phyloP scores from a whole-genome alignment of 31 red algal genomes.

The Bonnemaisonia californica region DNA sequence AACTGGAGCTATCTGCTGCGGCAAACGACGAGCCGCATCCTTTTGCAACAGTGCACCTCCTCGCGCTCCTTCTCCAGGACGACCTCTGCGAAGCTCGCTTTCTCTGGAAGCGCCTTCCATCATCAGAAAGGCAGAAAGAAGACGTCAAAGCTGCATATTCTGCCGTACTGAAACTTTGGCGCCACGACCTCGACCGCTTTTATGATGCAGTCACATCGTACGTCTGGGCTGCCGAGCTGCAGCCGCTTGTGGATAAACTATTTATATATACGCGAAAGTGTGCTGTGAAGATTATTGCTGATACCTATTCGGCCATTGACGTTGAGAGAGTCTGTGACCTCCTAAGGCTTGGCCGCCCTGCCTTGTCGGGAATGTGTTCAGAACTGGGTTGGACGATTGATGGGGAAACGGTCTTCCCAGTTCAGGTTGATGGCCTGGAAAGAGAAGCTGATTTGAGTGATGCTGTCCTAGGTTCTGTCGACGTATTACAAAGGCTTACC shows the following conservation, averaged over 20 bases:
- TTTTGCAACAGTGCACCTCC: slow-evolving; percentile 25
- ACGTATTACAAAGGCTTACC: neutral
- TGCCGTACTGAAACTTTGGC: slow-evolving; percentile 19
- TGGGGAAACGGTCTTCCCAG: neutral
- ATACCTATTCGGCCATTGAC: slow-evolving; percentile 19
- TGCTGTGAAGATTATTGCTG: neutral
- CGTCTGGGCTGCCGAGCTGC: slow-evolving; percentile 13
- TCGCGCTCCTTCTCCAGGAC: slow-evolving; percentile 24
- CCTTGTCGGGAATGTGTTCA: neutral
- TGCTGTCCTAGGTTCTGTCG: neutral
- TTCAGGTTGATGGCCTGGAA: neutral
- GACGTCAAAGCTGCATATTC: slow-evolving; percentile 28
- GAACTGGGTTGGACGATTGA: neutral
- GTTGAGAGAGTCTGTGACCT: neutral
- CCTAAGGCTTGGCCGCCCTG: slow-evolving; percentile 16
- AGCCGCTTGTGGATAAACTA: slow-evolving; percentile 33
- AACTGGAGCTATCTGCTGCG: slow-evolving; percentile 29
- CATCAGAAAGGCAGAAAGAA: slow-evolving; percentile 2
- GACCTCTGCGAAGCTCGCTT: slow-evolving; percentile 62
- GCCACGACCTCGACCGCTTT: slow-evolving; percentile 11
- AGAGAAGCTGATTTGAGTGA: neutral
- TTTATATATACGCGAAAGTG: slow-evolving; percentile 12
- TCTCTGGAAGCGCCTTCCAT: slow-evolving; percentile 41
- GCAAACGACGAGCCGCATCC: slow-evolving; percentile 23
- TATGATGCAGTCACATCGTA: slow-evolving; percentile 13